Evolutionary conservation across 2,329 filamentous ascomycete genomes (phyloP).

Genomic region (Dothiorella sarmentorum): DNA sequence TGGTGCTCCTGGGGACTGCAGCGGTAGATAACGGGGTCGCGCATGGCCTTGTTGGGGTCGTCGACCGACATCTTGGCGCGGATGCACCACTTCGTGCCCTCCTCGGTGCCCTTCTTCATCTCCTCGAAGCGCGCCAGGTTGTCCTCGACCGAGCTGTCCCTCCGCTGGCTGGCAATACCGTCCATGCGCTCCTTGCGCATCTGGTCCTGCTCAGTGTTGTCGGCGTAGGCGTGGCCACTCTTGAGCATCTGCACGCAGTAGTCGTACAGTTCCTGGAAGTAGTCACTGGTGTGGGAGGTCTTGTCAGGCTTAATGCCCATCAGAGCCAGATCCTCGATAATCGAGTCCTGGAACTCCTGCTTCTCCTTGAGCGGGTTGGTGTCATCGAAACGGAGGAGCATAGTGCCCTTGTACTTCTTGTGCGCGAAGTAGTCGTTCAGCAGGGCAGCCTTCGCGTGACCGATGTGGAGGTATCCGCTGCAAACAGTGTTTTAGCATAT

Average conservation of each 20-base stretch:
- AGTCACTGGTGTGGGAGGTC: constrained; percentile 88
- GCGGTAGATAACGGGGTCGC: constrained; percentile 95
- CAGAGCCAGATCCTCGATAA: constrained; percentile 83
- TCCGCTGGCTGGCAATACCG: constrained; percentile 75
- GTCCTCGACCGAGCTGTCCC: constrained; percentile 76
- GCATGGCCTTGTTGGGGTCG: constrained; percentile 90
- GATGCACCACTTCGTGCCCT: constrained; percentile 84
- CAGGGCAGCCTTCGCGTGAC: constrained; percentile 89
- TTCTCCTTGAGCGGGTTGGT: constrained; percentile 98
- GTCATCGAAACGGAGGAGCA: constrained; percentile 92
- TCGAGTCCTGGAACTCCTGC: constrained; percentile 91
- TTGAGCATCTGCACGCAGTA: constrained; percentile 81
- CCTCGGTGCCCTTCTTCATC: constrained; percentile 82
- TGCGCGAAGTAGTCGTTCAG: constrained; percentile 97
- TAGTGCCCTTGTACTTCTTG: constrained; percentile 83
- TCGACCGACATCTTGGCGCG: constrained; percentile 90
- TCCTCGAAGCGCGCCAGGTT: constrained; percentile 82
- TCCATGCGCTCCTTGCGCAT: constrained; percentile 84
- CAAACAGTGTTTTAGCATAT: constrained; percentile 19
- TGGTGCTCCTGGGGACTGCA: constrained; percentile 76
- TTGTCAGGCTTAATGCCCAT: constrained; percentile 89
- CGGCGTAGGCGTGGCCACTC: constrained; percentile 84
- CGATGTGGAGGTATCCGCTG: constrained; percentile 84
- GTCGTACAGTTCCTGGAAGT: constrained; percentile 89
- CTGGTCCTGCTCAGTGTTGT: constrained; percentile 85